Evolutionary conservation across 2,329 filamentous ascomycete species (phyloP).

Genomic region (Cryphonectria nitschkei): DNA sequence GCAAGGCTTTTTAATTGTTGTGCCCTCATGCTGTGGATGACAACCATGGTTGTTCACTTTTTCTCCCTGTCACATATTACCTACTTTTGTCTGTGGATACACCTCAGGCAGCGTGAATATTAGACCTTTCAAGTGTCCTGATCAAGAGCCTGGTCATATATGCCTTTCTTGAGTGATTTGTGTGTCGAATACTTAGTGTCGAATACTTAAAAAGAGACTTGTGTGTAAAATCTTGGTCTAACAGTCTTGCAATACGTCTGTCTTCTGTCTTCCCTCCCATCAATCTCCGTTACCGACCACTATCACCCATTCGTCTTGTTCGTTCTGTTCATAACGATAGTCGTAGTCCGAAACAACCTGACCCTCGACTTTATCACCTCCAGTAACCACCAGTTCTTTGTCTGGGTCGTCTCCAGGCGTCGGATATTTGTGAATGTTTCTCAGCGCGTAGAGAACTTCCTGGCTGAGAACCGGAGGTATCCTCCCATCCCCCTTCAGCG

Average conservation of each 20-base stretch:
- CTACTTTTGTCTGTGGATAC: not conserved
- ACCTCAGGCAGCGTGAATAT: not conserved
- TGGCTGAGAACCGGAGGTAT: slow-evolving; percentile 49
- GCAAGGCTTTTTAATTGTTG: not conserved
- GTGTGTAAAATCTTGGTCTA: not conserved
- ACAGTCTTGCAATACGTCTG: not conserved
- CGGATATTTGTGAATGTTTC: slow-evolving; percentile 53
- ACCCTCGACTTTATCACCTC: not conserved
- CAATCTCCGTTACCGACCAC: not conserved
- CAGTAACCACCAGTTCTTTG: not conserved
- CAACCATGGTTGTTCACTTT: not conserved
- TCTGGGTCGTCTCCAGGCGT: not conserved
- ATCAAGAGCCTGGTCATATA: not conserved
- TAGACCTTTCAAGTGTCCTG: not conserved
- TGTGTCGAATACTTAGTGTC: not conserved
- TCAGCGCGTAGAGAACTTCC: slow-evolving; percentile 51
- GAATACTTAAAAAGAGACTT: too few relatives aligned
- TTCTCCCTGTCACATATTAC: slow-evolving; percentile 5
- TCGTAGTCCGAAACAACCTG: not conserved
- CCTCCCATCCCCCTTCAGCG: slow-evolving; percentile 50
- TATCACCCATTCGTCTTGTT: slow-evolving; percentile 1
- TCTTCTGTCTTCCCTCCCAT: not conserved
- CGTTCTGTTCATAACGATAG: not conserved
- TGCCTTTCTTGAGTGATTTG: not conserved
- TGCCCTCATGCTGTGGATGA: not conserved